Evolutionary conservation across 495 filamentous ascomycete genomes (phyloP).

Genomic region (Tuber magnatum): DNA sequence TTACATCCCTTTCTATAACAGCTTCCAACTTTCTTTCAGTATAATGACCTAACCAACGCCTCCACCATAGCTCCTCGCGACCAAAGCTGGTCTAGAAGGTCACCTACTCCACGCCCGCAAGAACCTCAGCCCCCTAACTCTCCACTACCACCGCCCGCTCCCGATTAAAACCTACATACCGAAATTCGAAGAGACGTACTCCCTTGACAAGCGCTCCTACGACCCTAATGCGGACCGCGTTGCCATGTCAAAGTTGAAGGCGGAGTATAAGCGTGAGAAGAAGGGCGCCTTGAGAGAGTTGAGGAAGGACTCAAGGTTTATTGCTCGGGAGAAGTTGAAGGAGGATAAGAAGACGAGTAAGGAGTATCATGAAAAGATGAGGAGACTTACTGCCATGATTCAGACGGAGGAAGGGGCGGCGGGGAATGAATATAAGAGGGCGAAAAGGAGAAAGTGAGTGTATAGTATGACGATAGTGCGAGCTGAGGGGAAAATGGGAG

Average conservation of each 20-base stretch:
- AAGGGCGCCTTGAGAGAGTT: conserved; percentile 94
- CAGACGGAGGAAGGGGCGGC: conserved; percentile 86
- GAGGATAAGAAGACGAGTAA: conserved; percentile 87
- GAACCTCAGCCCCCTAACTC: conserved; percentile 65
- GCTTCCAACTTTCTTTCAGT: background rate
- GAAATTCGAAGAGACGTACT: conserved; percentile 95
- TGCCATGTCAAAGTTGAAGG: conserved; percentile 69
- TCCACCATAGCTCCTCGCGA: conserved; percentile 39
- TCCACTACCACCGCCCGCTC: conserved; percentile 82
- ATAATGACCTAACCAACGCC: conserved; percentile 1
- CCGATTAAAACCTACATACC: conserved; percentile 83
- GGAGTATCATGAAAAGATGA: conserved; percentile 92
- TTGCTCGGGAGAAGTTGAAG: conserved; percentile 77
- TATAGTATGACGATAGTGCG: conserved; percentile 34
- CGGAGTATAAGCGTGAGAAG: conserved; percentile 85
- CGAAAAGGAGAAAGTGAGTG: conserved; percentile 55
- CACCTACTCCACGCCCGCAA: conserved; percentile 53
- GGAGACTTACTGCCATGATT: conserved; percentile 83
- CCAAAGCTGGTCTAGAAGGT: conserved; percentile 45
- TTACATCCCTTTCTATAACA: conserved; percentile 1
- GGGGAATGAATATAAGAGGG: conserved; percentile 78
- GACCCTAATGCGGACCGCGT: conserved; percentile 82
- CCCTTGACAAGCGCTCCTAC: conserved; percentile 81
- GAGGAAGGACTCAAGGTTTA: conserved; percentile 85
- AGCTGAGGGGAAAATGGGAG: background rate